Conservation (phyloP, 805 yeast species). For the Brettanomyces custersianus region DNA sequence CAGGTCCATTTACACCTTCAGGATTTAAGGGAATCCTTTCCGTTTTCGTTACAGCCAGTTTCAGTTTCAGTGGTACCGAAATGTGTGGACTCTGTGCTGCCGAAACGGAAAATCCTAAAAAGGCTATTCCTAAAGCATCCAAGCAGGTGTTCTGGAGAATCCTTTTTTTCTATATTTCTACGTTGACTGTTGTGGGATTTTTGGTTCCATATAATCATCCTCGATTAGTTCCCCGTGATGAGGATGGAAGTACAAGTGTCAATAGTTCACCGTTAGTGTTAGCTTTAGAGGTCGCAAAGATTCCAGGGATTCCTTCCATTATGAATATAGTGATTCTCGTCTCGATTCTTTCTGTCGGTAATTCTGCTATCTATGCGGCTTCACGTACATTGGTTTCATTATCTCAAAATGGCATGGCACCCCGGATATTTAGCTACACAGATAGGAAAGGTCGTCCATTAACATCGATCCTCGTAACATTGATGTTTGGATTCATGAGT, state of each 20-base stretch:
- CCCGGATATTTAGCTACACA: slow-evolving; percentile 31
- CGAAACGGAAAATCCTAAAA: slow-evolving; percentile 39
- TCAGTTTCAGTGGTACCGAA: slow-evolving; percentile 47
- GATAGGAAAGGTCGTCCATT: slow-evolving; percentile 45
- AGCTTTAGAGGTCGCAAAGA: slow-evolving; percentile 30
- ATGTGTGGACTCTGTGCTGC: slow-evolving; percentile 43
- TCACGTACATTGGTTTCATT: slow-evolving; percentile 43
- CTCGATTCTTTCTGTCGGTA: slow-evolving; percentile 38
- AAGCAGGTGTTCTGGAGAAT: slow-evolving; percentile 52
- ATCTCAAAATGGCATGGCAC: slow-evolving; percentile 38
- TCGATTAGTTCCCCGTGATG: slow-evolving; percentile 22
- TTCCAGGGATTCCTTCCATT: slow-evolving; percentile 28
- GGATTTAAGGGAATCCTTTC: slow-evolving; percentile 46
- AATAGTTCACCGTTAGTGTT: slow-evolving; percentile 39
- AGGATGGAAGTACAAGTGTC: slow-evolving; percentile 22
- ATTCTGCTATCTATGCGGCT: slow-evolving; percentile 49
- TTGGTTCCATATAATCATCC: slow-evolving; percentile 37
- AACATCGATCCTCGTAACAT: slow-evolving; percentile 32
- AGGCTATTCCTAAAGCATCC: slow-evolving; percentile 40
- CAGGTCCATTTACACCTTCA: slow-evolving; percentile 29
- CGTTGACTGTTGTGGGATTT: slow-evolving; percentile 36
- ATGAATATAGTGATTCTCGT: slow-evolving; percentile 33
- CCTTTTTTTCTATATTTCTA: slow-evolving; percentile 35
- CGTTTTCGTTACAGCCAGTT: slow-evolving; percentile 47
- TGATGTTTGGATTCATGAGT: slow-evolving; percentile 33